phyloP scores from a whole-genome alignment of 2,329 filamentous ascomycete species.

The Cladophialophora psammophila region DNA sequence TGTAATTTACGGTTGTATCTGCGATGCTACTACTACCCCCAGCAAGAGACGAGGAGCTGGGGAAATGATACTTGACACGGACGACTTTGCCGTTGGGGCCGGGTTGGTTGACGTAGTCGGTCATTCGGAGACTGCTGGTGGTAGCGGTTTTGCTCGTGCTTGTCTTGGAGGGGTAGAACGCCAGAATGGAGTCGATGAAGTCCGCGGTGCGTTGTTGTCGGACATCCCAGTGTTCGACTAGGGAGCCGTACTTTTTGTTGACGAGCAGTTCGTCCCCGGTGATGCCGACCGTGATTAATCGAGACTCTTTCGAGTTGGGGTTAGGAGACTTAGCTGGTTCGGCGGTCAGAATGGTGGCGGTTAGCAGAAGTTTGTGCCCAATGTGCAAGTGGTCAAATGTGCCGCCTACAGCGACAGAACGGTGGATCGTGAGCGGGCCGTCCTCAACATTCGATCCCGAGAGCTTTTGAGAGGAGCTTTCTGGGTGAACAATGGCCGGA shows the following conservation, averaged over 20 bases:
- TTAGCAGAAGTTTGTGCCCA: conserved; percentile 93
- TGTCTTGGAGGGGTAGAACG: conserved; percentile 61
- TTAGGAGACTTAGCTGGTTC: conserved; percentile 55
- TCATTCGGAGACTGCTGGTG: conserved; percentile 26
- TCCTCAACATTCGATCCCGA: conserved; percentile 10
- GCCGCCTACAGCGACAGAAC: conserved; percentile 80
- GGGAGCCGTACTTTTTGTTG: conserved; percentile 86
- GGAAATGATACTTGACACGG: conserved; percentile 52
- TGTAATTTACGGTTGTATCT: conserved; percentile 73
- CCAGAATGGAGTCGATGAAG: conserved; percentile 71
- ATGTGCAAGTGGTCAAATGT: conserved; percentile 97
- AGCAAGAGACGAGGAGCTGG: not conserved
- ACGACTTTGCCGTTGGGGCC: conserved; percentile 51
- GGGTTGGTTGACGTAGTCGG: conserved; percentile 46
- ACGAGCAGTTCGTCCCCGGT: conserved; percentile 85
- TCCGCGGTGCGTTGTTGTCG: conserved; percentile 73
- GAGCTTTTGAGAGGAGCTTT: not conserved
- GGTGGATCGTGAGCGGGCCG: conserved; percentile 51
- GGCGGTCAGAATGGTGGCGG: conserved; percentile 79
- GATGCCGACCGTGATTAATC: conserved; percentile 76
- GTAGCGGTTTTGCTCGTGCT: conserved; percentile 32
- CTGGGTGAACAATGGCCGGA: conserved; percentile 24
- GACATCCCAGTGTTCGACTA: conserved; percentile 79
- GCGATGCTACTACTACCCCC: not conserved
- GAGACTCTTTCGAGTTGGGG: conserved; percentile 41